Percentiles rank a stretch among this genome's conserved stretches.
Evolutionary conservation across 2,329 filamentous ascomycete genomes (phyloP).

Genomic region (Xylaria sp.): DNA sequence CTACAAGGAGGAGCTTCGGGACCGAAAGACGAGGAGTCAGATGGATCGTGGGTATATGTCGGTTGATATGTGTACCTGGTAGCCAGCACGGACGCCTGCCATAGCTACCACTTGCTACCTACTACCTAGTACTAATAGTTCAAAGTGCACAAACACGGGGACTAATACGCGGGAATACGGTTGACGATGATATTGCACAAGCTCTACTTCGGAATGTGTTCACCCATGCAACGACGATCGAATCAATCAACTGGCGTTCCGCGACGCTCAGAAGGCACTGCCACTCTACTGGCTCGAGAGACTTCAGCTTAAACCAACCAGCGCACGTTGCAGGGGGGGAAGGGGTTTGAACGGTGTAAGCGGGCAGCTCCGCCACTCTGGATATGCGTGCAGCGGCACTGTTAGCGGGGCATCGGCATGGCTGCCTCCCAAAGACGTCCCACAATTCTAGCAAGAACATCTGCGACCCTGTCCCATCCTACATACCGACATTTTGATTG

Average conservation of each 20-base stretch:
- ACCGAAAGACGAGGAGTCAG: not conserved
- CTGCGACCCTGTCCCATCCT: not conserved
- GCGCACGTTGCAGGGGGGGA: not conserved
- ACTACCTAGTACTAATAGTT: no score
- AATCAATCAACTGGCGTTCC: not conserved
- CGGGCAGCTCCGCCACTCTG: constrained; percentile 28
- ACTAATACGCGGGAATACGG: no score
- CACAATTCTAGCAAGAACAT: not conserved
- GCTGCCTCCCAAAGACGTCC: not conserved
- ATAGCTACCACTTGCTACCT: no score
- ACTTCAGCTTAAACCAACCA: constrained; percentile 4
- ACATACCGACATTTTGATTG: not conserved
- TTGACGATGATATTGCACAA: not conserved
- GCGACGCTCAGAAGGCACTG: constrained; percentile 4
- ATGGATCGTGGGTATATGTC: not conserved
- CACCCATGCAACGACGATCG: not conserved
- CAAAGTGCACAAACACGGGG: no score
- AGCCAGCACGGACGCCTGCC: not conserved
- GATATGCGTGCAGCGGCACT: constrained; percentile 10
- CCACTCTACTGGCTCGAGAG: constrained; percentile 1
- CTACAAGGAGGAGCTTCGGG: not conserved
- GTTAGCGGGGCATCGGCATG: not conserved
- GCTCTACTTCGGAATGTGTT: not conserved
- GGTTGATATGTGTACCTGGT: not conserved
- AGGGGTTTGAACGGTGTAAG: not conserved